These are phyloP conservation scores for Fistulina hepatica DNA, from an alignment of 1,284 basidiomycete genomes.

Conservation along the genomic window DNA sequence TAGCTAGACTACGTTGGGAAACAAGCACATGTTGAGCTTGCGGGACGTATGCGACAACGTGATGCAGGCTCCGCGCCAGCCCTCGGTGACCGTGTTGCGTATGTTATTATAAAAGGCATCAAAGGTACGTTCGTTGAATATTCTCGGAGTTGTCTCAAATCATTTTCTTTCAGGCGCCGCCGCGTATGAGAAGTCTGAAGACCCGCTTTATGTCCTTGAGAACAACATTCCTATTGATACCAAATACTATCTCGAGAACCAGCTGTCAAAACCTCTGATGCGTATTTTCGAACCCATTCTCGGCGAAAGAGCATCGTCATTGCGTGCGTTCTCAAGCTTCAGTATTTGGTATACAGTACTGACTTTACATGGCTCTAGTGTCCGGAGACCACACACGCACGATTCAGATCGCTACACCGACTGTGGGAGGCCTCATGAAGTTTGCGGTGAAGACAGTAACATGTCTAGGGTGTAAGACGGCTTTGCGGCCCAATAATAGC, in stretches of 20 bases:
- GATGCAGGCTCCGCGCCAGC: constrained; percentile 94
- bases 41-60: constrained; percentile 87
- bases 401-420: constrained; percentile 90
- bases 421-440: constrained; percentile 91
- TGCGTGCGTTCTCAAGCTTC: constrained; percentile 44
- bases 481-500: constrained; percentile 62
- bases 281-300: constrained; percentile 97
- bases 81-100: constrained; percentile 91
- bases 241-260: constrained; percentile 93
- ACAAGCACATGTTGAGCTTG: constrained; percentile 91
- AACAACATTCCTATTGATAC: constrained; percentile 96
- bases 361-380: constrained; percentile 41
- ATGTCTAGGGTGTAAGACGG: constrained; percentile 89
- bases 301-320: constrained; percentile 76
- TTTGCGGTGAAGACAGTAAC: constrained; percentile 91
- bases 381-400: constrained; percentile 89
- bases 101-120: constrained; percentile 92
- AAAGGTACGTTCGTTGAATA: constrained; percentile 49
- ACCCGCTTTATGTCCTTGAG: constrained; percentile 90
- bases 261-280: constrained; percentile 90
- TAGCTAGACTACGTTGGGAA: constrained; percentile 73
- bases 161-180: constrained; percentile 57
- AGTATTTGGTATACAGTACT: constrained; percentile 1
- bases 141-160: neutral
- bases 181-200: constrained; percentile 97